Percentiles rank a stretch among this genome's conserved stretches.
Evolutionary conservation across 2,329 filamentous ascomycete genomes (phyloP).

Genomic region (Chaetothyriales sp.): DNA sequence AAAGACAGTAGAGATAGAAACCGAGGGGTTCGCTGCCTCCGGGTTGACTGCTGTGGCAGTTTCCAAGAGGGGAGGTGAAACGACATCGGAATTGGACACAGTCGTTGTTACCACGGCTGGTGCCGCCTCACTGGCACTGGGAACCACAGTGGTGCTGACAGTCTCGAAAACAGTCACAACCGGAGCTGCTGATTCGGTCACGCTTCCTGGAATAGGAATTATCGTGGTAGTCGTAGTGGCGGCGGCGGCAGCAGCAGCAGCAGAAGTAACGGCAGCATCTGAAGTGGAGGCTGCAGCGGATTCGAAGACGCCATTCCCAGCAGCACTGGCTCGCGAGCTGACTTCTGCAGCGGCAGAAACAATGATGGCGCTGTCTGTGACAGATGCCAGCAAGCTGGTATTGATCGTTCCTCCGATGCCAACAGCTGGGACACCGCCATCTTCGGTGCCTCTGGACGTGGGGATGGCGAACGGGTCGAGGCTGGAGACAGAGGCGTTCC

Average conservation of each 20-base stretch:
- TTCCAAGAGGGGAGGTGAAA: neutral
- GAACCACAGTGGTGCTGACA: neutral
- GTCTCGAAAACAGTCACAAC: neutral
- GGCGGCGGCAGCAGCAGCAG: neutral
- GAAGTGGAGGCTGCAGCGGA: neutral
- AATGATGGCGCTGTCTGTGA: conserved; percentile 4
- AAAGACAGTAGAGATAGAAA: conserved; percentile 27
- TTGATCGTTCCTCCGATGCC: conserved; percentile 11
- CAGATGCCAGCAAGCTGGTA: conserved; percentile 10
- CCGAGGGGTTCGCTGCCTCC: neutral
- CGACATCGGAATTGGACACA: neutral
- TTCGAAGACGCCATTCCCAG: neutral
- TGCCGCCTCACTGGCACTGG: neutral
- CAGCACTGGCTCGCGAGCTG: neutral
- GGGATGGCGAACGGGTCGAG: conserved; percentile 4
- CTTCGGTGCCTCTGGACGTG: conserved; percentile 9
- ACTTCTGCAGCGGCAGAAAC: neutral
- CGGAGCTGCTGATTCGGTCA: neutral
- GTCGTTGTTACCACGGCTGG: neutral
- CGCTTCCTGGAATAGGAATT: neutral
- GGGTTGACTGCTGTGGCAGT: neutral
- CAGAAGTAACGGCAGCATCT: neutral
- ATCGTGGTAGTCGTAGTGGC: neutral
- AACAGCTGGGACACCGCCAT: conserved; percentile 15
- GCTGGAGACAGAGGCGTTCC: neutral